Evolutionary conservation across 257 asterid genomes (phyloP), one percentile per base, ranked within the genome.

Genomic region (Solanum appendiculatum): DNA sequence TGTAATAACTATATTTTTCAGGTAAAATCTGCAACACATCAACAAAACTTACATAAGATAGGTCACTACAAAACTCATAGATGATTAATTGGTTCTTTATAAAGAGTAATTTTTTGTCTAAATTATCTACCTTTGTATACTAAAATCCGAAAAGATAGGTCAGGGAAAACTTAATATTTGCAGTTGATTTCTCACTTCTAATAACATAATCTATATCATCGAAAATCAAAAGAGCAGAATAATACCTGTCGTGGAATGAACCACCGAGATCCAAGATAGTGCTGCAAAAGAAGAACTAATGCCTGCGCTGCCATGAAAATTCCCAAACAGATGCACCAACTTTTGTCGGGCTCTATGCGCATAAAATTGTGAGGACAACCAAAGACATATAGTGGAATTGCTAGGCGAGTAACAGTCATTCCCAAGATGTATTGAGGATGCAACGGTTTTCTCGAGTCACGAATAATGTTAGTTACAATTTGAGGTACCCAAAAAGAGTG

Each of bases 401-500:
- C 95, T 51, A 95, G 87, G n/a, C 99, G 97, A 82, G 98, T 97
- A 84, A 93, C 36, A 34, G 97, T 92, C 93, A 97, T 97, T 89
- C 99, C 99, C 27, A 97, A 80, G 80, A 97, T 93, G 83, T 95
- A 97, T 90, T 95, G 98, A 89, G 98, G 99, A 89, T 97, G 99
- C 91, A 97, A 81, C 10, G 99, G 97, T 86, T 97, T 97, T 88
- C 99, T 97, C 82, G 95, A 95, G 93, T 97, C 99, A 15, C 98
- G 96, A 54, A 93, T 89, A 42, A 96, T 91, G 37, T 96, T 97
- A 56, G 93, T 93, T 86, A 92, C 86, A 89, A 97, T 93, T 92
- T 97, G 99, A 9, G 99, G 99, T 72, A 97, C 91, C 99, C 99
- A 97, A 88, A 94, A 96, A 31, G 99, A 95, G 92, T 97, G 97